These are phyloP conservation scores for Boletus mariae DNA, from an alignment of 1,284 basidiomycete genomes.

Conservation along the genomic window DNA sequence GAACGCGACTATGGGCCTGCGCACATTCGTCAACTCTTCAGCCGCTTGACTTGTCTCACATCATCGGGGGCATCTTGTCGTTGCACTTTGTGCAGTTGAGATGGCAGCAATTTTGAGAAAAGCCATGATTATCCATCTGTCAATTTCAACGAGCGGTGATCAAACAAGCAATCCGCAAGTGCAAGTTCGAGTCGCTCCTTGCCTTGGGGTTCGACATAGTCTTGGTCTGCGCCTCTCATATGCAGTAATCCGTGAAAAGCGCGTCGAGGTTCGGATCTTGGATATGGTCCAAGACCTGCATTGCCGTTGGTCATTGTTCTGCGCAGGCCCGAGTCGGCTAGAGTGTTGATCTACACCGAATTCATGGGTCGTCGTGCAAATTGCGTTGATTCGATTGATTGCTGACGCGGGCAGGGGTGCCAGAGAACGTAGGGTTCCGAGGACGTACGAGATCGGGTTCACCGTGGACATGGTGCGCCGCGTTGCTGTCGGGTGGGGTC, in stretches of 20 bases:
- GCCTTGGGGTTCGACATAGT: conserved; percentile 18
- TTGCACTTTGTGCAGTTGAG: conserved; percentile 42
- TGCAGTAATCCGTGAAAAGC: conserved; percentile 24
- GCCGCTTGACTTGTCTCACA: too few species aligned
- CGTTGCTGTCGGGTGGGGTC: background rate
- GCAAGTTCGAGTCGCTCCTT: conserved; percentile 20
- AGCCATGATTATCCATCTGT: too few species aligned
- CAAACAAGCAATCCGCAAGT: conserved; percentile 4
- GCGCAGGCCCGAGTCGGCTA: background rate
- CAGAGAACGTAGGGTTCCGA: background rate
- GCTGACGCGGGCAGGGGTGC: background rate
- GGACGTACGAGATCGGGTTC: background rate
- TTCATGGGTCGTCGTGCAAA: conserved; percentile 19
- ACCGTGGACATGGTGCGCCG: background rate
- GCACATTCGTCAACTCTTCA: too few species aligned
- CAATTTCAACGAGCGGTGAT: background rate
- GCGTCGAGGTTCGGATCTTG: conserved; percentile 20
- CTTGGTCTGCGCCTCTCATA: conserved; percentile 18
- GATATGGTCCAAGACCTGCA: conserved; percentile 21
- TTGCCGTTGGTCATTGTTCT: conserved; percentile 18
- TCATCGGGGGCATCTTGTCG: conserved; percentile 43
- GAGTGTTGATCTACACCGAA: conserved; percentile 20
- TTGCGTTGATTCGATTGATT: conserved; percentile 6
- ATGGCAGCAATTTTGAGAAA: background rate
- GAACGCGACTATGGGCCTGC: too few species aligned